A percentile compares a stretch with the other conserved stretches of the same genome.
Conservation (phyloP, 139 green algal genomes). For the Volvox reticuliferus region DNA sequence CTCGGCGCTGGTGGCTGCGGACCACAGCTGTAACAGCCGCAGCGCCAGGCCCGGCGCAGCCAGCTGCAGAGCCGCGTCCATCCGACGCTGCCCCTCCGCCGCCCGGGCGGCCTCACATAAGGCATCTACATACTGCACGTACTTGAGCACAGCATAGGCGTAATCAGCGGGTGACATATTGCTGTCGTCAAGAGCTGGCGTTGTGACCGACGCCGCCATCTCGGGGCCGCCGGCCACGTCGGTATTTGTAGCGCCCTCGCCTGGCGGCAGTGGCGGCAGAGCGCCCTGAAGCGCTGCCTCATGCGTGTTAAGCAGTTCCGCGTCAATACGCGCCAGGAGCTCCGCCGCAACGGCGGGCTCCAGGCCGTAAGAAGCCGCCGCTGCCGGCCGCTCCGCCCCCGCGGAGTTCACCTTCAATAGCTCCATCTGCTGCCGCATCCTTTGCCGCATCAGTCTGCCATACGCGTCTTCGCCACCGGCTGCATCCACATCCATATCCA, state of each 20-base stretch:
- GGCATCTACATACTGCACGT: constrained; percentile 40
- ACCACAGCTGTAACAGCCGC: constrained; percentile 46
- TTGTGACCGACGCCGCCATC: too few species aligned
- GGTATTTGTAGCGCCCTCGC: background rate
- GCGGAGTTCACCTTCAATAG: background rate
- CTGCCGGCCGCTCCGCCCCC: background rate
- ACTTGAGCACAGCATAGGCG: constrained; percentile 28
- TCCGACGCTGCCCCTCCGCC: background rate
- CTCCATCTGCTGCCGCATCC: constrained; percentile 39
- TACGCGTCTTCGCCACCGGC: constrained; percentile 12
- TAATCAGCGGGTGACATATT: constrained; percentile 30
- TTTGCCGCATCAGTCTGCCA: constrained; percentile 8
- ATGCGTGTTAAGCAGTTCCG: constrained; percentile 20
- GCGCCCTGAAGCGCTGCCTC: background rate
- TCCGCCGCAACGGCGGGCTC: constrained; percentile 16
- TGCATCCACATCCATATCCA: background rate
- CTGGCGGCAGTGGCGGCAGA: background rate
- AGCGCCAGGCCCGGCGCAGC: constrained; percentile 11
- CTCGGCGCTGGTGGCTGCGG: constrained; percentile 11
- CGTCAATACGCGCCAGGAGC: constrained; percentile 34
- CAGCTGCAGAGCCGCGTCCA: constrained; percentile 27
- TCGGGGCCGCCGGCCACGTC: background rate
- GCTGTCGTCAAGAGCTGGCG: background rate
- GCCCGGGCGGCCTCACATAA: background rate
- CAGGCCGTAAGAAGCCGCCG: constrained; percentile 7